phyloP scores from a whole-genome alignment of 2,329 filamentous ascomycete species.

The Cladobotryum protrusum region DNA sequence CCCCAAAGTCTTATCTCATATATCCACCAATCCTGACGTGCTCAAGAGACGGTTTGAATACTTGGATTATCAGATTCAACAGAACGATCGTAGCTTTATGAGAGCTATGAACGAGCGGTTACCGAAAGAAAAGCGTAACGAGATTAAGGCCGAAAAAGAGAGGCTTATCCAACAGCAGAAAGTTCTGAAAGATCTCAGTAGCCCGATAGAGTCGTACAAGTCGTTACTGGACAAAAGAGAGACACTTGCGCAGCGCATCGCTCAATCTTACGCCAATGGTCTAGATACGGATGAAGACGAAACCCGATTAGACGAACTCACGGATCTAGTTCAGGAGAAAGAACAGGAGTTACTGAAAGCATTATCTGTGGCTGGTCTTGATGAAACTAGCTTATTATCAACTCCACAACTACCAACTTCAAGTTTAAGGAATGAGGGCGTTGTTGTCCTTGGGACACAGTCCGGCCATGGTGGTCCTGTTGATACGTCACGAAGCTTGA shows the following conservation, averaged over 20 bases:
- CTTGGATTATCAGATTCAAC: slow-evolving; percentile 37
- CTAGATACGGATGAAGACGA: slow-evolving; percentile 49
- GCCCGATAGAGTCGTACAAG: slow-evolving; percentile 37
- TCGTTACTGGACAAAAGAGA: slow-evolving; percentile 39
- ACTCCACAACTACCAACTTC: slow-evolving; percentile 11
- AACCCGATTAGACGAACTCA: slow-evolving; percentile 41
- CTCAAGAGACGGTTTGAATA: slow-evolving; percentile 31
- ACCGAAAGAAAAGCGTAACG: slow-evolving; percentile 38
- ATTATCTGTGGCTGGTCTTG: slow-evolving; percentile 40
- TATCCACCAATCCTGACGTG: slow-evolving; percentile 24
- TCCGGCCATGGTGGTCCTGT: slow-evolving; percentile 23
- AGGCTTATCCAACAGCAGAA: slow-evolving; percentile 40
- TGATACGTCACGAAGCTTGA: slow-evolving; percentile 28
- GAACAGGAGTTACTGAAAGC: slow-evolving; percentile 36
- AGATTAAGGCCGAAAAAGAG: slow-evolving; percentile 46
- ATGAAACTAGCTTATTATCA: slow-evolving; percentile 34
- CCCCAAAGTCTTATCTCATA: slow-evolving; percentile 22
- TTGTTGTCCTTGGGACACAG: slow-evolving; percentile 42
- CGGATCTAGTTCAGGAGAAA: slow-evolving; percentile 36
- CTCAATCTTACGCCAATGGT: slow-evolving; percentile 44
- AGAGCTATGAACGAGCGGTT: slow-evolving; percentile 42
- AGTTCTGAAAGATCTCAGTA: slow-evolving; percentile 35
- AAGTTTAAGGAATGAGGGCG: slow-evolving; percentile 12
- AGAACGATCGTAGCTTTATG: slow-evolving; percentile 43
- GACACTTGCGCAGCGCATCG: slow-evolving; percentile 39